Evolutionary conservation across 2,329 filamentous ascomycete species (phyloP), one percentile per base, ranked within the genome.

Genomic region (Fusarium buxicola): DNA sequence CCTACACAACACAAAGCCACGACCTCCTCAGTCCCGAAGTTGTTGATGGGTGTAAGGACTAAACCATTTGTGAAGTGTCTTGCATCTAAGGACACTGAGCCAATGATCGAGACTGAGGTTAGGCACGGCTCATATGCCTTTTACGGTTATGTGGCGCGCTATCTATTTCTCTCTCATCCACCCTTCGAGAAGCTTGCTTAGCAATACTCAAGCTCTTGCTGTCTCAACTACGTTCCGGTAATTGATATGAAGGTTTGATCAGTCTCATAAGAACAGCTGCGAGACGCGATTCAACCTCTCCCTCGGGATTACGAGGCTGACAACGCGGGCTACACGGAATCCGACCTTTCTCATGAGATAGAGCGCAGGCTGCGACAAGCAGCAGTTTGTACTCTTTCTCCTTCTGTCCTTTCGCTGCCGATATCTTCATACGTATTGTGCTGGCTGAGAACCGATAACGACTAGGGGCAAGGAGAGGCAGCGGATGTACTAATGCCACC

Each of bases 101-200:
- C 16, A 12, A 43, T 40, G 27, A 18, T 12, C 18, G n/a, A 41
- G 16, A 38, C 21, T 44, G 15, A 11, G 35, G 30, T 25, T 36
- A 10, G 38, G 38, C 13, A 36, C 53, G 48, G 62, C 40, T 55
- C 34, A 44, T 32, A 59, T 65, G 16, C 62, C 62, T 58, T 48
- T 65, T 55, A 30, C 27, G 61, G 62, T 18, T 46, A 34, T 51
- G 27, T 48, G 35, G 45, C 47, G 58, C 34, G 31, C 38, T 24
- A n/a, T 24, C 51, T 16, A 47, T 30, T 47, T 35, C n/a, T 35
- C 15, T 31, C 18, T 36, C 24, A 27, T n/a, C 38, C 36, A 35
- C 15, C n/a, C 30, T 63, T 27, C 45, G 28, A 54, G 58, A 45
- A 28, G 41, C 41, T 47, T 40, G 18, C 15, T 13, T 25, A n/a